phyloP scores from a whole-genome alignment of 768 basidiomycete species.

The Suillus subluteus region DNA sequence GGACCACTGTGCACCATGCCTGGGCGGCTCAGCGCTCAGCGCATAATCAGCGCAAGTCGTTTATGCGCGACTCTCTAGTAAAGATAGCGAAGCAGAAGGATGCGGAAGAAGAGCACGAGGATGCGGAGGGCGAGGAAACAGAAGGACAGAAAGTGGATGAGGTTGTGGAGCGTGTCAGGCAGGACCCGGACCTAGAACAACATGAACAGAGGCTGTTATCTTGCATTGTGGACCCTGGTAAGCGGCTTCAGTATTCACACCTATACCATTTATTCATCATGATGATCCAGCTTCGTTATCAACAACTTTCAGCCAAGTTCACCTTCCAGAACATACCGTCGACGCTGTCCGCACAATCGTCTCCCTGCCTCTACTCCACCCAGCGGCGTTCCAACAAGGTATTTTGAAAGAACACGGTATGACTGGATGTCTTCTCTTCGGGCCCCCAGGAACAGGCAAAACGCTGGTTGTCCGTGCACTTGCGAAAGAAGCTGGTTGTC shows the following conservation, averaged over 20 bases:
- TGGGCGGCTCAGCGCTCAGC: constrained; percentile 63
- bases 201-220: constrained; percentile 81
- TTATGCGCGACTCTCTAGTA: constrained; percentile 56
- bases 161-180: constrained; percentile 76
- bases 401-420: constrained; percentile 91
- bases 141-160: constrained; percentile 53
- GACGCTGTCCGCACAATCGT: constrained; percentile 93
- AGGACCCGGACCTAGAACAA: constrained; percentile 73
- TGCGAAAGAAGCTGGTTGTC: constrained; percentile 90
- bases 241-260: constrained; percentile 22
- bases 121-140: constrained; percentile 35
- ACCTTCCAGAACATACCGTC: constrained; percentile 85
- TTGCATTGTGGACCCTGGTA: constrained; percentile 86
- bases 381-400: constrained; percentile 84
- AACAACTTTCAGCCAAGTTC: constrained; percentile 87
- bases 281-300: constrained; percentile 62
- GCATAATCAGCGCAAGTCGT: constrained; percentile 56
- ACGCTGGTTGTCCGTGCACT: constrained; percentile 88
- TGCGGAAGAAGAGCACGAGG: constrained; percentile 33
- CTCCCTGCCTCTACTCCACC: constrained; percentile 85
- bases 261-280: neutral
- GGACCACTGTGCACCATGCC: constrained; percentile 66
- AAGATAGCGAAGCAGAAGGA: constrained; percentile 40
- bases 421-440: constrained; percentile 89
- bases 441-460: constrained; percentile 93